A percentile compares a stretch with the other conserved stretches of the same genome.
These are phyloP conservation scores for Trichophyton rubrum DNA, from an alignment of 2,329 filamentous ascomycete genomes.

Conservation along the genomic window DNA sequence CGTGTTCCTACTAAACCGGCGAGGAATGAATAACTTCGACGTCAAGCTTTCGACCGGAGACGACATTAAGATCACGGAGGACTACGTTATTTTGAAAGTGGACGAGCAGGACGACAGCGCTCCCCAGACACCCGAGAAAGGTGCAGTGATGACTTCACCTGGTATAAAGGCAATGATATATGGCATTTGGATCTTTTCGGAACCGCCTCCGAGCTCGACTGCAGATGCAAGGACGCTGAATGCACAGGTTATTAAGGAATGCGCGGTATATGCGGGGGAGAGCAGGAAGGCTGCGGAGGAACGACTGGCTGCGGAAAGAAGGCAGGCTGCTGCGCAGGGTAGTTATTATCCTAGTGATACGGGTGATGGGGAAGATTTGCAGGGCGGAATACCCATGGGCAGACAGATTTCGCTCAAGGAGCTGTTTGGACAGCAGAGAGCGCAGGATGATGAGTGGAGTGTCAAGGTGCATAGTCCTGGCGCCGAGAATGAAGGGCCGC, in stretches of 20 bases:
- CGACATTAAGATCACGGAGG: conserved; percentile 52
- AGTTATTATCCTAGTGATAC: conserved; percentile 21
- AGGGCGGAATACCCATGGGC: conserved; percentile 38
- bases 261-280: conserved; percentile 40
- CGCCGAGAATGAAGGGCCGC: conserved; percentile 2
- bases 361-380: conserved; percentile 23
- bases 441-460: conserved; percentile 40
- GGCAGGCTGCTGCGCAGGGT: conserved; percentile 23
- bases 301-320: conserved; percentile 19
- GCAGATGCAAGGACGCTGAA: conserved; percentile 40
- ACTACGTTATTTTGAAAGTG: conserved; percentile 48
- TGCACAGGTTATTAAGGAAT: conserved; percentile 43
- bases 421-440: conserved; percentile 43
- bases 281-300: conserved; percentile 36
- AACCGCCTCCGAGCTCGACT: conserved; percentile 43
- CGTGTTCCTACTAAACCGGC: conserved; percentile 61
- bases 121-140: conserved; percentile 10
- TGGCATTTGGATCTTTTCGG: conserved; percentile 54
- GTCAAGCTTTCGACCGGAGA: conserved; percentile 46
- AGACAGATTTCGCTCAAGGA: conserved; percentile 42
- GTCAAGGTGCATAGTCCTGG: conserved; percentile 34
- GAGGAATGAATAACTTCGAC: conserved; percentile 57
- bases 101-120: conserved; percentile 22
- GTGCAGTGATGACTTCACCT: conserved; percentile 8
- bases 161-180: conserved; percentile 30